Evolutionary conservation across 495 filamentous ascomycete species (phyloP).

Genomic region (Hypoxylon subgilvum): DNA sequence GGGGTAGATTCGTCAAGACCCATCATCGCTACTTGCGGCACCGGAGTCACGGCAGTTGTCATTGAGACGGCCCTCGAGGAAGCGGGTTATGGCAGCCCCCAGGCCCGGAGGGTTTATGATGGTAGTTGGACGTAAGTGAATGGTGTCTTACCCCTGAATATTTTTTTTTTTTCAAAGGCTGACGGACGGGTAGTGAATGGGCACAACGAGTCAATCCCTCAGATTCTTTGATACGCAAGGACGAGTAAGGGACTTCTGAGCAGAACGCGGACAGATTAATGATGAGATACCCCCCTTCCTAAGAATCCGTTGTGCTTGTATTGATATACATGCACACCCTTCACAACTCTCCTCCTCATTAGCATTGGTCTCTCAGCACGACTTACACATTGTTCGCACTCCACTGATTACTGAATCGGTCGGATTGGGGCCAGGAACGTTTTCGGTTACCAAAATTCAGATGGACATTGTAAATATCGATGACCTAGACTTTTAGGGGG

Average conservation of each 20-base stretch:
- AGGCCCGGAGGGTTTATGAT: conserved; percentile 83
- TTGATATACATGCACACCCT: conserved; percentile 11
- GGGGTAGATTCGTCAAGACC: conserved; percentile 81
- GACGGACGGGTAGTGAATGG: conserved; percentile 66
- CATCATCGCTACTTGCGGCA: conserved; percentile 89
- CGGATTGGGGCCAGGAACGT: conserved; percentile 6
- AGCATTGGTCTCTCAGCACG: conserved; percentile 21
- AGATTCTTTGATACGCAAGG: conserved; percentile 48
- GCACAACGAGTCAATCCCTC: conserved; percentile 64
- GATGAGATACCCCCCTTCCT: conserved; percentile 37
- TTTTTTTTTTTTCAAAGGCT: conserved; percentile 4
- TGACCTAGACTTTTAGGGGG: conserved; percentile 14
- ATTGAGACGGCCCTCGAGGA: conserved; percentile 85
- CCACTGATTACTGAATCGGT: conserved; percentile 22
- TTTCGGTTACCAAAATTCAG: conserved; percentile 18
- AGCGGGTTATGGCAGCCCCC: conserved; percentile 72
- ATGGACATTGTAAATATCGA: conserved; percentile 35
- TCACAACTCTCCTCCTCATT: neutral
- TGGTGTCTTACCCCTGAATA: neutral
- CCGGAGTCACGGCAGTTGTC: conserved; percentile 91
- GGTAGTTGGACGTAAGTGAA: conserved; percentile 94
- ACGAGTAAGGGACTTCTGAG: conserved; percentile 21
- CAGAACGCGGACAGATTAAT: conserved; percentile 16
- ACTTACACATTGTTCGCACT: conserved; percentile 20
- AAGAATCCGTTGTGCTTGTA: conserved; percentile 24